Evolutionary conservation across 1,139 yeast species (phyloP), one percentile per base, ranked within the genome.

Genomic region (Suhomyces panamericanus): DNA sequence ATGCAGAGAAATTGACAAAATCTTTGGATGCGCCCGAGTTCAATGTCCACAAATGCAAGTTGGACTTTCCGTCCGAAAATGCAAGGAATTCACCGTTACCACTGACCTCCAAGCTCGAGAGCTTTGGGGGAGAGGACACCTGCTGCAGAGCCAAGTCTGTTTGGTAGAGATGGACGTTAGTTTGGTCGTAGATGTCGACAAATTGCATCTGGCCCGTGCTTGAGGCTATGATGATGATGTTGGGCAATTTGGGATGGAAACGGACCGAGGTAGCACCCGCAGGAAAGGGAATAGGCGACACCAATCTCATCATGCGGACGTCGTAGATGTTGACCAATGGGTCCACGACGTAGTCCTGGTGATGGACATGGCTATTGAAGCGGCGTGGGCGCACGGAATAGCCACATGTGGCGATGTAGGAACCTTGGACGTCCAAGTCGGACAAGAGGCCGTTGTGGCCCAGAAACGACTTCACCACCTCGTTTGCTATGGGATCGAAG

Each of bases 211-310:
- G 95, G 8, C 99, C 99, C 26, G 79, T 64, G 15, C 75, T 75
- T 0, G 96, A 86, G 0, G 89, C 85, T 15, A 88, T 81, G 10
- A 90, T 65, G 36, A 90, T 79, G 40, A 87, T 82, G 35, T 89
- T 87, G 11, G 97, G 87, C 47, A 90, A 65, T 50, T 87, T 87
- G 4, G 98, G 97, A 64, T 91, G 98, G 51, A 91, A 75, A 41
- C 86, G 77, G 1, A 87, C 95, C 60, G 80, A 86, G 6, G 88
- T 77, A 1, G 98, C 97, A 4, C 98, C 98, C 0, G 90, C 85
- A 0, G 96, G 88, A 61, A 90, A 90, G 2, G 96, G 83, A 4
- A 91, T 73, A 2, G 98, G 97, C 0, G 96, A 75, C 44, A 86
- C 64, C 2, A 93, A 78, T 47, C 81, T 77, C 80, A 88, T 75